Conservation (phyloP, 164 flowering plant genomes). For the Tetracentron sinense region DNA sequence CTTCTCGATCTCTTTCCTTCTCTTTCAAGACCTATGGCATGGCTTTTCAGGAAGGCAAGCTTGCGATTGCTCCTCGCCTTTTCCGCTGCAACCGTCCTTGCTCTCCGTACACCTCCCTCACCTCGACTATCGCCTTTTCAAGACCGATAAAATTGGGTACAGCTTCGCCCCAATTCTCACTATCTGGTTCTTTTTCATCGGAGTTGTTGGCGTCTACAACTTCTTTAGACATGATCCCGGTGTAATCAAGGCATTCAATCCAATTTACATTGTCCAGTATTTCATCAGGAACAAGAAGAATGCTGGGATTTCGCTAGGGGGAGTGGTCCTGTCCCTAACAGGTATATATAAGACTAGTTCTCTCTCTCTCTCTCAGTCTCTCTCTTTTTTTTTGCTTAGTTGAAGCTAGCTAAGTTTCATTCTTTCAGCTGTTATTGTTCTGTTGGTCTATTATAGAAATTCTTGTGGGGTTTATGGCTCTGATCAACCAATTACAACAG, state of each 20-base stretch:
- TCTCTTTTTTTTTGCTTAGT: too few relatives aligned
- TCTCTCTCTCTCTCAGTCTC: neutral
- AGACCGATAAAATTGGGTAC: constrained; percentile 29
- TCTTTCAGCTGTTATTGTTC: too few relatives aligned
- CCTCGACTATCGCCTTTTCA: too few relatives aligned
- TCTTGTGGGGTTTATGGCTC: neutral
- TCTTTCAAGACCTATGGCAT: too few relatives aligned
- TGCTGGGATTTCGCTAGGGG: constrained; percentile 27
- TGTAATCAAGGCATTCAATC: constrained; percentile 24
- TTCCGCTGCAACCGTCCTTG: too few relatives aligned
- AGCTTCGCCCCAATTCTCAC: constrained; percentile 22
- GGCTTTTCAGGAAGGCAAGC: too few relatives aligned
- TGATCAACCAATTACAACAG: neutral
- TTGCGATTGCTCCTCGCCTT: too few relatives aligned
- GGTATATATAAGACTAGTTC: constrained; percentile 3
- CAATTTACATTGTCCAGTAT: constrained; percentile 16
- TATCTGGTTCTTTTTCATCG: constrained; percentile 23
- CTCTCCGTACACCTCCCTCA: too few relatives aligned
- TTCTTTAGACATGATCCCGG: constrained; percentile 17
- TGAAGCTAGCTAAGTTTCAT: too few relatives aligned
- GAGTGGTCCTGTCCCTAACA: constrained; percentile 18
- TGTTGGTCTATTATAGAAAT: neutral
- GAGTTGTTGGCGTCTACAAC: constrained; percentile 17
- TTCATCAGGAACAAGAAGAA: constrained; percentile 17
- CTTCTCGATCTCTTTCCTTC: too few relatives aligned